phyloP scores from a whole-genome alignment of 2,329 filamentous ascomycete species.

The Talaromyces amestolkiae region DNA sequence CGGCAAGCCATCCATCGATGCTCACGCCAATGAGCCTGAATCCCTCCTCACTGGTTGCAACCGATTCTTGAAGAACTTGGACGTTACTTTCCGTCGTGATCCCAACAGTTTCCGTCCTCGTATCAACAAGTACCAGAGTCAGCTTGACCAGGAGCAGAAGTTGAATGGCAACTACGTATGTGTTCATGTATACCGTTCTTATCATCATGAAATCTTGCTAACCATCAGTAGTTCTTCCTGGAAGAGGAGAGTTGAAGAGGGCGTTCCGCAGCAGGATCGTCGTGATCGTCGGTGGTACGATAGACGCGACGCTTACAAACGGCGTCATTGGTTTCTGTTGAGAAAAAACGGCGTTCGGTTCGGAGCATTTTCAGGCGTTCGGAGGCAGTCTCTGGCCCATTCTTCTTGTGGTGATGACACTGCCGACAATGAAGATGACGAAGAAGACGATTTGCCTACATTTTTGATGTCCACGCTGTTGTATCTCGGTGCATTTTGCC shows the following conservation, averaged over 20 bases:
- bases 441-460: constrained; percentile 32
- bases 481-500: background rate
- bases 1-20: constrained; percentile 81
- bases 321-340: constrained; percentile 32
- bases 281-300: constrained; percentile 37
- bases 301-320: constrained; percentile 37
- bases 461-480: constrained; percentile 37
- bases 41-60: constrained; percentile 95
- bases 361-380: constrained; percentile 45
- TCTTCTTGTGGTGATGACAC: constrained; percentile 48
- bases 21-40: constrained; percentile 86
- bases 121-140: constrained; percentile 96
- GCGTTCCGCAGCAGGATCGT: constrained; percentile 48
- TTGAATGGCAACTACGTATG: constrained; percentile 82
- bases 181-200: constrained; percentile 25
- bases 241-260: constrained; percentile 77
- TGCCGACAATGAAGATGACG: constrained; percentile 61
- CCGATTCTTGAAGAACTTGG: constrained; percentile 89
- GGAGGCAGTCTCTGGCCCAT: constrained; percentile 36
- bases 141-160: constrained; percentile 98
- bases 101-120: constrained; percentile 93
- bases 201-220: background rate
- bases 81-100: constrained; percentile 98
- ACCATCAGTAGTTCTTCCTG: constrained; percentile 75
- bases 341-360: constrained; percentile 35